These are phyloP conservation scores for Coemansia sp. DNA, from an alignment of 371 early-diverging fungal species.

Conservation along the genomic window DNA sequence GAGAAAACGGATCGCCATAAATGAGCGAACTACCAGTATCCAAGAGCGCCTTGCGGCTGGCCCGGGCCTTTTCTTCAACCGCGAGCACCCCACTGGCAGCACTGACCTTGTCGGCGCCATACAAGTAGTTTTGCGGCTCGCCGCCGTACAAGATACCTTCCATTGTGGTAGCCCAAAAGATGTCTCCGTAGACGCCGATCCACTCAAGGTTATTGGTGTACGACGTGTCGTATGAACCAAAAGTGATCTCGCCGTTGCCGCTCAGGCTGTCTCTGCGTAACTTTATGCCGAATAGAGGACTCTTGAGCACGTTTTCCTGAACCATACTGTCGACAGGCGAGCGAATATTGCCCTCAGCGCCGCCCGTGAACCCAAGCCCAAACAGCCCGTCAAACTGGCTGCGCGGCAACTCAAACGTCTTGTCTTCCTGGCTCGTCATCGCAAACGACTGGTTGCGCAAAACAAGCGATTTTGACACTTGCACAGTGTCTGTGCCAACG, in stretches of 20 bases:
- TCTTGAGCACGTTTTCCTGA: constrained; percentile 24
- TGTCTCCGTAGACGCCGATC: constrained; percentile 53
- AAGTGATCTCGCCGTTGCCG: constrained; percentile 65
- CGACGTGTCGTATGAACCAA: constrained; percentile 64
- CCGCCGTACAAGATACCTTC: constrained; percentile 49
- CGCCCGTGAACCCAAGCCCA: constrained; percentile 71
- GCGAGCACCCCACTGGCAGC: constrained; percentile 3
- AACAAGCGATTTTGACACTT: constrained; percentile 61
- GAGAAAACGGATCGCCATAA: constrained; percentile 37
- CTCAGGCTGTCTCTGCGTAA: constrained; percentile 51
- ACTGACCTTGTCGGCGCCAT: constrained; percentile 39
- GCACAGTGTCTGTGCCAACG: constrained; percentile 72
- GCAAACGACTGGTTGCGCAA: constrained; percentile 76
- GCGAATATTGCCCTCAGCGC: constrained; percentile 36
- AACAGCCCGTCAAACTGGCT: constrained; percentile 92
- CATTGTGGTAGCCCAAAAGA: constrained; percentile 55
- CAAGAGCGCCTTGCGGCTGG: constrained; percentile 49
- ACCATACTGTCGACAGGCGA: constrained; percentile 49
- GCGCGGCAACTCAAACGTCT: constrained; percentile 65
- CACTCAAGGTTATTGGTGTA: constrained; percentile 56
- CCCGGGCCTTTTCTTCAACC: constrained; percentile 23
- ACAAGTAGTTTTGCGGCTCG: constrained; percentile 39
- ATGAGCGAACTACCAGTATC: constrained; percentile 53
- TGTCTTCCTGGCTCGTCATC: constrained; percentile 81
- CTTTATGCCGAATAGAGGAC: constrained; percentile 47